Evolutionary conservation across 345 rosid species (phyloP), one percentile per base, ranked within the genome.

Genomic region (Dipteronia sinensis): DNA sequence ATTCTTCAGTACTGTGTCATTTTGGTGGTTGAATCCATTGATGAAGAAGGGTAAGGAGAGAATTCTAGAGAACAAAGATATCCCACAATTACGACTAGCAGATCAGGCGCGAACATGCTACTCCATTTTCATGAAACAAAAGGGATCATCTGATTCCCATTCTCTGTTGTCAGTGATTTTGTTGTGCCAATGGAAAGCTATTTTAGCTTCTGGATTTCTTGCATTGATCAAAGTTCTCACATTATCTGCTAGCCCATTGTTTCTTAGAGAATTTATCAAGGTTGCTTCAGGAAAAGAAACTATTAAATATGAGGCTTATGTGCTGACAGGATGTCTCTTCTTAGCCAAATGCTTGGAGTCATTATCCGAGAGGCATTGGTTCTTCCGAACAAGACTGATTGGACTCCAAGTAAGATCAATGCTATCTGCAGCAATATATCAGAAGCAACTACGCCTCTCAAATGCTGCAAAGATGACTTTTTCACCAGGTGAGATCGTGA

Each of bases 21-120:
- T 90, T 80, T 86, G 88, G 90, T 89, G 92, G 94, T 62, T 89
- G 80, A 86, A 85, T 85, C 85, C 92, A 63, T 68, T 90, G 16
- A 53, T 90, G 90, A 86, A 80, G 65, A 81, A 82, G 61, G 91
- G 92, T 6, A 85, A 79, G 55, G 58, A 79, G 71, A 82, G 83
- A 78, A 65, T 74, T 46, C 83, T 90, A 0, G 85, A 76, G 31
- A 81, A 83, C 23, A 72, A 86, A 34, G 90, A 90, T 63, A 79
- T 90, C 63, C 91, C 94, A 44, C 63, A 44, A 11, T 69, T 87
- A 46, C 73, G 88, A 67, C 49, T 17, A 25, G 82, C 61, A 38
- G 87, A 84, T 58, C 82, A 29, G 67, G 91, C 88, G 8, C 25
- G 73, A 62, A 77, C 88, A n/a, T 87, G 92, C 73, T 85, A 86